phyloP scores from a whole-genome alignment of 495 filamentous ascomycete species.

The Gamarada debralockiae region DNA sequence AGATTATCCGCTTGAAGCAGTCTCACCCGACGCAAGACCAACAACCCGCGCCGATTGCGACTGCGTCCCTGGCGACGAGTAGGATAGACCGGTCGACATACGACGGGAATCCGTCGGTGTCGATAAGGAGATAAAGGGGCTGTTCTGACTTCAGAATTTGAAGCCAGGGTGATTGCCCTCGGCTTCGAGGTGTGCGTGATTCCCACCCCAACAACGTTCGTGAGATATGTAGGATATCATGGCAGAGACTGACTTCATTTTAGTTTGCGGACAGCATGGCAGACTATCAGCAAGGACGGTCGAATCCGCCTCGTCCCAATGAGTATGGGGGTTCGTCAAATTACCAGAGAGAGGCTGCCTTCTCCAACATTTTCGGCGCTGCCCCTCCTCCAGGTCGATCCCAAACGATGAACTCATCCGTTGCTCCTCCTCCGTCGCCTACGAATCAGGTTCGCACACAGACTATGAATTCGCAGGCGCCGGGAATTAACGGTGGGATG shows the following conservation, averaged over 20 bases:
- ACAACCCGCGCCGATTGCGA: not conserved
- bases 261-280: conserved; percentile 55
- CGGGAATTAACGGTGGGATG: conserved; percentile 18
- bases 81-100: conserved; percentile 14
- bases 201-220: not conserved
- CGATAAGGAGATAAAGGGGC: conserved; percentile 8
- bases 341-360: conserved; percentile 88
- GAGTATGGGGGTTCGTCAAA: conserved; percentile 66
- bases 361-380: conserved; percentile 92
- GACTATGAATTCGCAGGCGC: conserved; percentile 22
- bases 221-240: not conserved
- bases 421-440: conserved; percentile 44
- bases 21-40: conserved; percentile 5
- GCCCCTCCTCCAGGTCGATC: conserved; percentile 83
- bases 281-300: conserved; percentile 79
- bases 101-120: conserved; percentile 19
- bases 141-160: conserved; percentile 10
- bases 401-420: conserved; percentile 77
- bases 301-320: conserved; percentile 54
- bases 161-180: conserved; percentile 19
- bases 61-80: conserved; percentile 1
- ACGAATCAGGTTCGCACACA: conserved; percentile 32
- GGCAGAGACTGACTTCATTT: not conserved
- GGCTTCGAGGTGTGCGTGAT: conserved; percentile 11
- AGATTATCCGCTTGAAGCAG: conserved; percentile 9